These are phyloP conservation scores for Tilletia caries DNA, from an alignment of 1,284 basidiomycete genomes.

Conservation along the genomic window DNA sequence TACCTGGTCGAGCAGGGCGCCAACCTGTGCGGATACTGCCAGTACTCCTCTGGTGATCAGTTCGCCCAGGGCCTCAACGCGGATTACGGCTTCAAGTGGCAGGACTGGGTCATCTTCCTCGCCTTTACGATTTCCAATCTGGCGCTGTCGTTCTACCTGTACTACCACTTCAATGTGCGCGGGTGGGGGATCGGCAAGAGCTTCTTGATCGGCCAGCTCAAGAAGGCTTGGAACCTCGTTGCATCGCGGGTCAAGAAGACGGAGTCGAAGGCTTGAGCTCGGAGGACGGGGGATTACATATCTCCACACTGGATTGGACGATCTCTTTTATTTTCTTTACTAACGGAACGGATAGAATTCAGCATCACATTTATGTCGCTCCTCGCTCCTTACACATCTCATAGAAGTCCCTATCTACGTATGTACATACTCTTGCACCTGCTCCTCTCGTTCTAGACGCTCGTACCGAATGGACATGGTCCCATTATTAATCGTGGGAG, in stretches of 20 bases:
- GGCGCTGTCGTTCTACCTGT: slow-evolving; percentile 25
- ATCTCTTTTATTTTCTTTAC: too few relatives aligned
- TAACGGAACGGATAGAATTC: too few relatives aligned
- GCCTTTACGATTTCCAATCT: slow-evolving; percentile 33
- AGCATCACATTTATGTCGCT: too few relatives aligned
- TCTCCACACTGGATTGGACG: too few relatives aligned
- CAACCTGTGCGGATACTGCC: slow-evolving; percentile 34
- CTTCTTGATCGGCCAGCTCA: background rate
- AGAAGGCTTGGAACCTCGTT: background rate
- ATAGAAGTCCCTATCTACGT: too few relatives aligned
- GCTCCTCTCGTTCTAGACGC: too few relatives aligned
- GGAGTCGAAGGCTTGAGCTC: too few relatives aligned
- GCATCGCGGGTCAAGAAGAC: background rate
- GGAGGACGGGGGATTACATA: too few relatives aligned
- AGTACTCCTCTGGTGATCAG: slow-evolving; percentile 29
- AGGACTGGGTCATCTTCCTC: slow-evolving; percentile 32
- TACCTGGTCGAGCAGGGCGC: slow-evolving; percentile 29
- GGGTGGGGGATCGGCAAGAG: slow-evolving; percentile 14
- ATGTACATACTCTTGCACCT: too few relatives aligned
- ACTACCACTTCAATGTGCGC: slow-evolving; percentile 37
- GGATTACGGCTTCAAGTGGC: slow-evolving; percentile 38
- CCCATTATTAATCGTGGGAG: too few relatives aligned
- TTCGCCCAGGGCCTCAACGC: slow-evolving; percentile 30
- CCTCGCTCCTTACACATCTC: too few relatives aligned
- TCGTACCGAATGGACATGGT: too few relatives aligned